A percentile compares a stretch with the other conserved stretches of the same genome.
Conservation (phyloP, 2,329 filamentous ascomycete species). For the Penicillium brasilianum region DNA sequence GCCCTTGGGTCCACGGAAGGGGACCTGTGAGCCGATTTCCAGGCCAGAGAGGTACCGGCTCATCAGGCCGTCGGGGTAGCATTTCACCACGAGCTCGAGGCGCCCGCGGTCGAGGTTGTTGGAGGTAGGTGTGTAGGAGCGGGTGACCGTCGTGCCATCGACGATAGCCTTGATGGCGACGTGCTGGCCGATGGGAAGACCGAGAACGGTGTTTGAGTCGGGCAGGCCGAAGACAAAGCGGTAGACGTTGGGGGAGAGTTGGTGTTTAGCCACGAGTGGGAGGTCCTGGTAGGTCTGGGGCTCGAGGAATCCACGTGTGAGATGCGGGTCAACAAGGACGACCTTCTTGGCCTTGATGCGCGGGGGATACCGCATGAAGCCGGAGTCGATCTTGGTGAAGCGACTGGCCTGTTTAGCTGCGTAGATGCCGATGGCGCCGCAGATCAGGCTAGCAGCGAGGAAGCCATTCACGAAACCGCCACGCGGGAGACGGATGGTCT, state of each 20-base stretch:
- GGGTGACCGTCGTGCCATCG: constrained; percentile 52
- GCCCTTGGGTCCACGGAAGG: constrained; percentile 45
- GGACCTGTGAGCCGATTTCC: constrained; percentile 37
- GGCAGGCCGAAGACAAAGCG: constrained; percentile 58
- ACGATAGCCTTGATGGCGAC: constrained; percentile 58
- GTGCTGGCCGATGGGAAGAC: constrained; percentile 63
- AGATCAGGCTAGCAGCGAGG: constrained; percentile 27
- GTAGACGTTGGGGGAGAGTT: constrained; percentile 41
- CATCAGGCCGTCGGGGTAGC: constrained; percentile 20
- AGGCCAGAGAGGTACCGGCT: constrained; percentile 21
- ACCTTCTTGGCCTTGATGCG: constrained; percentile 46
- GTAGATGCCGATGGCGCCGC: constrained; percentile 17
- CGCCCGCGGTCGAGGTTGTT: constrained; percentile 41
- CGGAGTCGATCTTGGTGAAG: constrained; percentile 34
- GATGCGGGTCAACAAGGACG: constrained; percentile 46
- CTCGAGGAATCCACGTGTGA: constrained; percentile 51
- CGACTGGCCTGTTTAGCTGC: constrained; percentile 22
- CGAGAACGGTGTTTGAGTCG: constrained; percentile 50
- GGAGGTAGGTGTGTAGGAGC: constrained; percentile 59
- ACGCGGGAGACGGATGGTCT: constrained; percentile 10
- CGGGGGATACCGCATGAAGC: constrained; percentile 38
- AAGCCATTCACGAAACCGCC: constrained; percentile 34
- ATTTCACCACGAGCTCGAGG: constrained; percentile 38
- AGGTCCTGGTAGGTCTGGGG: constrained; percentile 56
- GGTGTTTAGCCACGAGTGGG: constrained; percentile 44